Base-by-base conservation (phyloP, 306 rosid species). In the Pachyrhizus erosus region DNA sequence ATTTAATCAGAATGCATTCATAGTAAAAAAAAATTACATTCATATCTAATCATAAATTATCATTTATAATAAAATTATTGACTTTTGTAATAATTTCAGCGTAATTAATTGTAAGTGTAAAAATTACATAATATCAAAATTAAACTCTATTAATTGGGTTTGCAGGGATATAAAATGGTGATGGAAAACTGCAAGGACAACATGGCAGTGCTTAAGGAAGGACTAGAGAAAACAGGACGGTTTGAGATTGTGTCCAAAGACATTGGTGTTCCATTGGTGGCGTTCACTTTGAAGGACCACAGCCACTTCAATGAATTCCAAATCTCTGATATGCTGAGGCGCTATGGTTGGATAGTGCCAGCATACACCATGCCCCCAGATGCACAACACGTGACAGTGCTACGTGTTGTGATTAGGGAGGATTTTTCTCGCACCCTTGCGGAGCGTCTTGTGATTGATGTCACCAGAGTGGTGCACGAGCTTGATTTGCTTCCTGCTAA, bases 351-450 rank as follows among this genome's bases (percentile, higher is more conserved):
- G 97, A 93, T 95, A 5, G 95, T 95, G 34, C 98, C 98, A 0
- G 98, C 98, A 10, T 94, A 94, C 90, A 90, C 97, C 4, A 95
- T 95, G 98, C 97, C 98, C 0, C 89, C 98, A 0, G 91, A 95
- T 20, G 98, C 98, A 2, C 89, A 95, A 13, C 89, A 86, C n/a
- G 79, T 95, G 43, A 93, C 98, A 0, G 98, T 95, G 20, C 86
- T 95, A 1, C 93, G 97, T 0, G 97, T 93, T 2, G 97, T 95
- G 14, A 88, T 95, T 65, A 80, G 98, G 72, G 98, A 93, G 72
- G 98, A 95, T 86, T 93, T 95, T 9, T 90, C 97, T 0, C 92
- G 92, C 11, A 89, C 98, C 33, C 87, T 95, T 14, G 97, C 97
- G 0, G 98, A 95, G 89, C 97, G 97, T 70, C 92, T 93, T 0